Conservation (phyloP, 805 yeast genomes). For the Blastobotrys americana region DNA sequence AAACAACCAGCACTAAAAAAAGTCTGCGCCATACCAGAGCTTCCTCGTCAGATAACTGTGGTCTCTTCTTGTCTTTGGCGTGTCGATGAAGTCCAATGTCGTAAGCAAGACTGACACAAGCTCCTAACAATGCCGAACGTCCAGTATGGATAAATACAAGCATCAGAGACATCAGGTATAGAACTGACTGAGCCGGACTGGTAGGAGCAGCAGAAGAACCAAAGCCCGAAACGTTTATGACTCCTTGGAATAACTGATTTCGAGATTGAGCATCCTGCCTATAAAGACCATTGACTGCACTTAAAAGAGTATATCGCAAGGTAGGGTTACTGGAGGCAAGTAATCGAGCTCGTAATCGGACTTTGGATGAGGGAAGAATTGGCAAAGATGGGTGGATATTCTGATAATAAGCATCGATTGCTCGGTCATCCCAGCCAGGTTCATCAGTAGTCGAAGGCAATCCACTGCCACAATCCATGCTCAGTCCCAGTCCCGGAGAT, state of each 20-base stretch:
- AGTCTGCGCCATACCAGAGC: conserved; percentile 20
- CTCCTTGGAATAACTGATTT: conserved; percentile 7
- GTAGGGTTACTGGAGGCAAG: conserved; percentile 21
- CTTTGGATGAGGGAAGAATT: conserved; percentile 30
- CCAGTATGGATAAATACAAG: conserved; percentile 29
- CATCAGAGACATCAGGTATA: conserved; percentile 29
- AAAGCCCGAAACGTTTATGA: conserved; percentile 8
- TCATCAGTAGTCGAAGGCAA: conserved; percentile 1
- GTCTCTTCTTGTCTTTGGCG: neutral
- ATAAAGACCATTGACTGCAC: conserved; percentile 13
- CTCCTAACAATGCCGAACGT: conserved; percentile 31
- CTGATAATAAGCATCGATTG: conserved; percentile 32
- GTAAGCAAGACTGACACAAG: conserved; percentile 29
- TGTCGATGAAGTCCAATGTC: conserved; percentile 14
- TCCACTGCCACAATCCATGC: no score
- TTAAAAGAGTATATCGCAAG: conserved; percentile 25
- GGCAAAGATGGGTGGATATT: conserved; percentile 35
- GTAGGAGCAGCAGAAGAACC: neutral
- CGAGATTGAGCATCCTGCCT: conserved; percentile 2
- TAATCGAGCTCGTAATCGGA: conserved; percentile 27
- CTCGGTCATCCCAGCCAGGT: conserved; percentile 26
- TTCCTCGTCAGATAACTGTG: conserved; percentile 15
- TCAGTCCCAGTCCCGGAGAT: neutral
- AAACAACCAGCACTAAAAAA: conserved; percentile 22
- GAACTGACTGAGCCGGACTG: conserved; percentile 17